phyloP scores from a whole-genome alignment of 495 filamentous ascomycete species.

The Neurospora sp. region DNA sequence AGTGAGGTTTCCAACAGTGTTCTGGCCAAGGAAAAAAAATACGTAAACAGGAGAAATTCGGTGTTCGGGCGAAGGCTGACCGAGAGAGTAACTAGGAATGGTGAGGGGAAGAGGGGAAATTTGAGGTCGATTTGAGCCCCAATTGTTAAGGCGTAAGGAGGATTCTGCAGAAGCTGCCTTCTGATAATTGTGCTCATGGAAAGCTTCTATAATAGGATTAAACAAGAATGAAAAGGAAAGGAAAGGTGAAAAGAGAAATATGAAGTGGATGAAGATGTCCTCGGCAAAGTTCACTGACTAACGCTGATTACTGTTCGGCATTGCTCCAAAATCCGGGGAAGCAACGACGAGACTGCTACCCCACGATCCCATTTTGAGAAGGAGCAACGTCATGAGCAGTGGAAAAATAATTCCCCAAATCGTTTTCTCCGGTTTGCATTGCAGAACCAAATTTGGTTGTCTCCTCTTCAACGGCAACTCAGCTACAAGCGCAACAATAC shows the following conservation, averaged over 20 bases:
- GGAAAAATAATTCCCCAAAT: neutral
- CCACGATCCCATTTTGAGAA: neutral
- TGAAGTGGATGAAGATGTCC: neutral
- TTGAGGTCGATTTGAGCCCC: neutral
- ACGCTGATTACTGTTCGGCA: neutral
- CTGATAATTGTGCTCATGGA: neutral
- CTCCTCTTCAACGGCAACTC: neutral
- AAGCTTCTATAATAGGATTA: neutral
- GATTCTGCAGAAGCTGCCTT: neutral
- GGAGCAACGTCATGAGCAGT: neutral
- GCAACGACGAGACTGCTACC: neutral
- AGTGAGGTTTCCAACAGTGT: neutral
- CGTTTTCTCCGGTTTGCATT: neutral
- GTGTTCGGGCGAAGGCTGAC: neutral
- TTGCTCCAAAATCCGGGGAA: neutral
- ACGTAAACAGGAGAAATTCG: neutral
- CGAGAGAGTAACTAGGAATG: neutral
- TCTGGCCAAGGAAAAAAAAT: neutral
- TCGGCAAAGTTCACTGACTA: neutral
- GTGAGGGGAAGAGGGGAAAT: neutral
- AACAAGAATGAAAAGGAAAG: neutral
- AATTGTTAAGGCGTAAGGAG: neutral
- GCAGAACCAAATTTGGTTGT: neutral
- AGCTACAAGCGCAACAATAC: neutral
- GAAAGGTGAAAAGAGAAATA: neutral